Evolutionary conservation across 352 stramenopile genomes (phyloP), one percentile per base, ranked within the genome.

Genomic region (Blastocystis sp.): DNA sequence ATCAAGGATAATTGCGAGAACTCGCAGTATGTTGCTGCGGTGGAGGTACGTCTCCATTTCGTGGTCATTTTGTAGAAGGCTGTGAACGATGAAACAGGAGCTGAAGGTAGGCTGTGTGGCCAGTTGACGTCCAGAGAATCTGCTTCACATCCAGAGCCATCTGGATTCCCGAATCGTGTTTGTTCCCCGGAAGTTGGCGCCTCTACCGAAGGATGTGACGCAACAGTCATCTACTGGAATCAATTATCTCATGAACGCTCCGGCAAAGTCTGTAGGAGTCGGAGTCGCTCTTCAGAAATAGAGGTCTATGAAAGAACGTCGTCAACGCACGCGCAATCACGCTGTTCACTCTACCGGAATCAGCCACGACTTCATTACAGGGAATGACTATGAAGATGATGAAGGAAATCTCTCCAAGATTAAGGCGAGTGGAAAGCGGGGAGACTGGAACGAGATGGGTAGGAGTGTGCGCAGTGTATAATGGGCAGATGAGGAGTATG

Each of bases 331-430:
- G 29, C 73, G 73, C 23, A 84, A 84, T 43, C 73, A 84, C 55
- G 73, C 73, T 18, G 73, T 84, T 15, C 59, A 84, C 11, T 47
- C 59, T 11, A 68, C 50, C 43, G 73, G 37, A 41, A 68, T 84
- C 53, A 53, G 62, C 45, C 73, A 55, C 4, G 47, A 84, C 43
- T 84, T 84, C 53, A 23, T 84, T 29, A 45, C 62, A 13, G 73
- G 55, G n/a, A 53, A 84, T 64, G 62, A 43, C n/a, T 59, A 59
- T 1, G 73, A 84, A 43, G 73, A 84, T 47, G 73, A 84, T 43
- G 73, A 84, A 23, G 62, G 59, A 53, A 84, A 84, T 45, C 73
- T 84, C 7, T 39, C 73, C 20, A 84, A 84, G 18, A 84, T 84
- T 43, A 84, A 84, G 55, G 73, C 59, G 29, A 84, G 29, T 23